Evolutionary conservation across 2,329 filamentous ascomycete genomes (phyloP).

Genomic region (Colletotrichum liaoningense): DNA sequence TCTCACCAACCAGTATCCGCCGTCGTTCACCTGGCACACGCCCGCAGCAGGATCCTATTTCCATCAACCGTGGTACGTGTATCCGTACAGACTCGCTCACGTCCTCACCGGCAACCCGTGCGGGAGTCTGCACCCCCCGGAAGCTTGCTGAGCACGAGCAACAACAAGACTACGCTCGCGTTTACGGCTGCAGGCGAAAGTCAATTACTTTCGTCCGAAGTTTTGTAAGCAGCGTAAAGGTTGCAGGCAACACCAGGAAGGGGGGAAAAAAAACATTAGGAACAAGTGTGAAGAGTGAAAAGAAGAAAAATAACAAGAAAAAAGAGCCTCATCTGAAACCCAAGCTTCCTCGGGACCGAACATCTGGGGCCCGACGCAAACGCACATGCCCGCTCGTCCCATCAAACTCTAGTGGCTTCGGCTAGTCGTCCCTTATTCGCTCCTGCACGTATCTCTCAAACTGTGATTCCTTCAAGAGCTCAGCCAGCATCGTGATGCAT

Average conservation of each 20-base stretch:
- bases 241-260: neutral
- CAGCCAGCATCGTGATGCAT: neutral
- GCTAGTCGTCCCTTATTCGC: neutral
- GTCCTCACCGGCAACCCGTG: conserved; percentile 8
- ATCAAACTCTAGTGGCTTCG: conserved; percentile 6
- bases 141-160: conserved; percentile 14
- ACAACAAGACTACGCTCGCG: neutral
- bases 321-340: conserved; percentile 22
- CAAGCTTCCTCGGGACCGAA: conserved; percentile 16
- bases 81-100: neutral
- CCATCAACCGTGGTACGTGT: neutral
- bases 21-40: neutral
- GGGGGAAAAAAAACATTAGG: neutral
- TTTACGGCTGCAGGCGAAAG: conserved; percentile 2
- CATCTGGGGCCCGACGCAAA: conserved; percentile 4
- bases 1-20: neutral
- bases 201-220: conserved; percentile 17
- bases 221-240: neutral
- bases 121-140: neutral
- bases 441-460: neutral
- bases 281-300: too few species aligned
- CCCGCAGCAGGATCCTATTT: neutral
- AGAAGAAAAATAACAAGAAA: neutral
- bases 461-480: neutral
- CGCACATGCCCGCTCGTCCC: conserved; percentile 10